These are phyloP conservation scores for Vigna reflexopilosa DNA, from an alignment of 306 rosid species.

Conservation along the genomic window DNA sequence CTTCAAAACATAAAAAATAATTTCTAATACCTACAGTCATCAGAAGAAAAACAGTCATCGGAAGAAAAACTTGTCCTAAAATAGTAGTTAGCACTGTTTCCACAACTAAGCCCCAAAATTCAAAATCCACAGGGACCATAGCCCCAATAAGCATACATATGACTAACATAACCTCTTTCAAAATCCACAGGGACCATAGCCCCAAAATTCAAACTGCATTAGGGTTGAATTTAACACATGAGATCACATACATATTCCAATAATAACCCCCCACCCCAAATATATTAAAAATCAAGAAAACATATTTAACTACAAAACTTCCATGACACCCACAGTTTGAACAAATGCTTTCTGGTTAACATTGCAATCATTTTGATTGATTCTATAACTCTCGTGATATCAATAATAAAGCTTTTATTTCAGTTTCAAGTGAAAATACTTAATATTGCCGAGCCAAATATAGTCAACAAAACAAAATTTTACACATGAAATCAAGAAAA, in stretches of 20 bases:
- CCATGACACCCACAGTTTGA: conserved; percentile 5
- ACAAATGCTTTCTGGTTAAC: neutral
- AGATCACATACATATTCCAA: conserved; percentile 6
- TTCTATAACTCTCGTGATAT: conserved; percentile 7
- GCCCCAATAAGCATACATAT: neutral
- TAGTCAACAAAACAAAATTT: neutral
- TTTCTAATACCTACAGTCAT: neutral
- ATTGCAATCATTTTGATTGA: conserved; percentile 4
- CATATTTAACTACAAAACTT: neutral
- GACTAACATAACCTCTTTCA: neutral
- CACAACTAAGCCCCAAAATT: neutral
- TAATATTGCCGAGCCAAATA: neutral
- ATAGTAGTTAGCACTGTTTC: conserved; percentile 12
- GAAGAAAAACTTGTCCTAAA: neutral
- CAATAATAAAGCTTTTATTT: neutral
- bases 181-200: neutral
- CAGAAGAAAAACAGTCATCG: neutral
- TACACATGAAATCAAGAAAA: conserved; percentile 15
- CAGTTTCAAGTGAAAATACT: conserved; percentile 16
- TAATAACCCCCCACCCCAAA: neutral
- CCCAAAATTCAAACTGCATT: neutral
- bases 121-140: too few species aligned
- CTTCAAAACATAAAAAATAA: conserved; percentile 20
- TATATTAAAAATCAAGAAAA: too few species aligned
- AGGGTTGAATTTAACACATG: conserved; percentile 12